A percentile compares a stretch with the other conserved stretches of the same genome.
phyloP scores from a whole-genome alignment of 1,284 basidiomycete genomes.

The Ustilago bromivora region DNA sequence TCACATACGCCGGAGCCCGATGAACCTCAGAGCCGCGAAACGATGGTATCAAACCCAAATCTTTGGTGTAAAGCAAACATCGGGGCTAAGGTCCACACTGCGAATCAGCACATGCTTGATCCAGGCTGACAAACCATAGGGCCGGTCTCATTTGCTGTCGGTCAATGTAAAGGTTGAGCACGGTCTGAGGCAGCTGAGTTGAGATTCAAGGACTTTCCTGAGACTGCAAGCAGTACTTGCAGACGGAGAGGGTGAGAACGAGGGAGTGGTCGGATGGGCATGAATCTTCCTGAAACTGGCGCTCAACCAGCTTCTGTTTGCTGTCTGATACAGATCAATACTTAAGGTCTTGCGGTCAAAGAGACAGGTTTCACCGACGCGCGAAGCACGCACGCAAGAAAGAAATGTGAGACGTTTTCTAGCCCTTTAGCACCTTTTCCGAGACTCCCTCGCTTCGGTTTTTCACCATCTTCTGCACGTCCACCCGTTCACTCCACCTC shows the following conservation, averaged over 20 bases:
- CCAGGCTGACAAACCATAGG: not conserved
- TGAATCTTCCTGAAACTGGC: slow-evolving; percentile 5
- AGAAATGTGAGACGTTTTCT: slow-evolving; percentile 11
- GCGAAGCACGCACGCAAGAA: not conserved
- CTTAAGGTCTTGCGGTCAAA: not conserved
- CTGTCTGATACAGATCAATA: slow-evolving; percentile 1
- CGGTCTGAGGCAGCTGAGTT: not conserved
- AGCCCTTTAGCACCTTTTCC: not conserved
- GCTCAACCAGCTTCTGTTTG: slow-evolving; percentile 1
- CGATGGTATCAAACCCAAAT: not conserved
- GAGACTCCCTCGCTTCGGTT: not conserved
- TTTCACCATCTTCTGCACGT: not conserved
- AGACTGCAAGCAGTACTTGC: not conserved
- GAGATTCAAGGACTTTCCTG: not conserved
- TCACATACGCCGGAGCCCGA: slow-evolving; percentile 1
- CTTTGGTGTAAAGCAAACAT: not conserved
- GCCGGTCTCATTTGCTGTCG: not conserved
- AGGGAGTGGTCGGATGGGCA: not conserved
- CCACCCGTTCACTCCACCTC: not conserved
- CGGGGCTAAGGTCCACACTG: not conserved
- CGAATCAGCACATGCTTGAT: not conserved
- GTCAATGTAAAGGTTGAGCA: not conserved
- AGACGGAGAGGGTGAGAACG: not conserved
- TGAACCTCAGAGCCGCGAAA: not conserved
- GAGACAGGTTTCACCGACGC: not conserved